phyloP scores from a whole-genome alignment of 23 red algal species.

The Gracilaria domingensis region DNA sequence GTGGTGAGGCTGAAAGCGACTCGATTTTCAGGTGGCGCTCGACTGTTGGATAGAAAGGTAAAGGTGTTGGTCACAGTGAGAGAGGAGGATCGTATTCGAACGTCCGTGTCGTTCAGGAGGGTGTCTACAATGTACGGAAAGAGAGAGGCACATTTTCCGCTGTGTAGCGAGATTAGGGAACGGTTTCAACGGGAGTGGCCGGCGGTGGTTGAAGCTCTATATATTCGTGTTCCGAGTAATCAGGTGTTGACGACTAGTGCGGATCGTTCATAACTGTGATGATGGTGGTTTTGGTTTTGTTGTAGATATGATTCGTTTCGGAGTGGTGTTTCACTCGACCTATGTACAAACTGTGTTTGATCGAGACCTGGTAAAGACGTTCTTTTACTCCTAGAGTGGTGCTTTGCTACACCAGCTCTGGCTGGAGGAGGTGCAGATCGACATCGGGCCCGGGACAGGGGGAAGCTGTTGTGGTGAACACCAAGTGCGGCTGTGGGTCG shows the following conservation, averaged over 20 bases:
- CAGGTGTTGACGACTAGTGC: not conserved
- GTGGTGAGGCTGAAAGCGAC: conserved; percentile 19
- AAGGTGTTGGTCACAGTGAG: conserved; percentile 61
- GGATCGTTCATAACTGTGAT: not conserved
- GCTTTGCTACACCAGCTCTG: not conserved
- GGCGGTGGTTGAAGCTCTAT: conserved; percentile 69
- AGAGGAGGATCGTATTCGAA: conserved; percentile 63
- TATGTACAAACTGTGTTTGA: not conserved
- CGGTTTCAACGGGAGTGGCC: conserved; percentile 75
- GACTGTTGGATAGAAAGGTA: conserved; percentile 48
- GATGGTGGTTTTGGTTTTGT: not conserved
- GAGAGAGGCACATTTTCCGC: conserved; percentile 39
- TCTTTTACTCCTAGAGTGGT: not conserved
- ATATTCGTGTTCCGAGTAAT: conserved; percentile 47
- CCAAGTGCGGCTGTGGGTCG: not conserved
- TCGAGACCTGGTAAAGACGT: not conserved
- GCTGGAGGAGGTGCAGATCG: not conserved
- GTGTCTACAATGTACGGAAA: conserved; percentile 38
- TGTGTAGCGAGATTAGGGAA: conserved; percentile 68
- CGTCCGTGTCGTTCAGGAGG: conserved; percentile 64
- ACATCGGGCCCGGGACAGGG: not conserved
- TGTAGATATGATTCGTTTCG: not conserved
- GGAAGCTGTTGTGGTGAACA: not conserved
- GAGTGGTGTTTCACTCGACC: not conserved
- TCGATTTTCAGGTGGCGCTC: conserved; percentile 11